Conservation (phyloP, 2,329 filamentous ascomycete species). For the Neofusicoccum kwambonambiense region DNA sequence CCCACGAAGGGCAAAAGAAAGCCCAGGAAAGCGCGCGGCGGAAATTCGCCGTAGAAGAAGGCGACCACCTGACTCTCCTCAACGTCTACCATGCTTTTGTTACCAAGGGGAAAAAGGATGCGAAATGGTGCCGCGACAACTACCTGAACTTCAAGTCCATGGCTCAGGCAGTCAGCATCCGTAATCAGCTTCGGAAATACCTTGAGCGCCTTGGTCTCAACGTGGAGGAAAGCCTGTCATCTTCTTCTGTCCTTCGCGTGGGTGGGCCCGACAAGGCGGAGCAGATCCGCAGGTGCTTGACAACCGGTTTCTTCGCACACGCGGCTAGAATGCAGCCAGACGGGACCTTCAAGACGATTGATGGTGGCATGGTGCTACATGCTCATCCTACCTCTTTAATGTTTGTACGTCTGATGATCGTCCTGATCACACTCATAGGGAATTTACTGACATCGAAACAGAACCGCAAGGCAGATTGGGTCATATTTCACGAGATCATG, state of each 20-base stretch:
- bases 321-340: slow-evolving; percentile 92
- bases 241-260: slow-evolving; percentile 36
- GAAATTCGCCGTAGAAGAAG: slow-evolving; percentile 88
- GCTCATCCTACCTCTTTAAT: slow-evolving; percentile 90
- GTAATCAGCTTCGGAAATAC: slow-evolving; percentile 81
- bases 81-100: slow-evolving; percentile 93
- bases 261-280: slow-evolving; percentile 59
- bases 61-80: slow-evolving; percentile 86
- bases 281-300: slow-evolving; percentile 79
- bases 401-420: slow-evolving; percentile 58
- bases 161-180: slow-evolving; percentile 77
- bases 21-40: slow-evolving; percentile 70
- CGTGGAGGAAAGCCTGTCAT: slow-evolving; percentile 61
- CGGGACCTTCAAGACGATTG: slow-evolving; percentile 84
- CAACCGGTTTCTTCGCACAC: slow-evolving; percentile 88
- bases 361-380: slow-evolving; percentile 72
- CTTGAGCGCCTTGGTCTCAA: slow-evolving; percentile 79
- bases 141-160: slow-evolving; percentile 84
- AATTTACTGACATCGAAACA: slow-evolving; percentile 23
- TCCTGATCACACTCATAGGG: neutral
- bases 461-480: slow-evolving; percentile 94
- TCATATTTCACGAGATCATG: slow-evolving; percentile 90
- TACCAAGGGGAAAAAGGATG: slow-evolving; percentile 76
- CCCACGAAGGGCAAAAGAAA: slow-evolving; percentile 74
- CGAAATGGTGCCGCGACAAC: slow-evolving; percentile 84